A percentile compares a stretch with the other conserved stretches of the same genome.
Conservation (phyloP, 139 green algal species). For the Chlorella vulgaris region DNA sequence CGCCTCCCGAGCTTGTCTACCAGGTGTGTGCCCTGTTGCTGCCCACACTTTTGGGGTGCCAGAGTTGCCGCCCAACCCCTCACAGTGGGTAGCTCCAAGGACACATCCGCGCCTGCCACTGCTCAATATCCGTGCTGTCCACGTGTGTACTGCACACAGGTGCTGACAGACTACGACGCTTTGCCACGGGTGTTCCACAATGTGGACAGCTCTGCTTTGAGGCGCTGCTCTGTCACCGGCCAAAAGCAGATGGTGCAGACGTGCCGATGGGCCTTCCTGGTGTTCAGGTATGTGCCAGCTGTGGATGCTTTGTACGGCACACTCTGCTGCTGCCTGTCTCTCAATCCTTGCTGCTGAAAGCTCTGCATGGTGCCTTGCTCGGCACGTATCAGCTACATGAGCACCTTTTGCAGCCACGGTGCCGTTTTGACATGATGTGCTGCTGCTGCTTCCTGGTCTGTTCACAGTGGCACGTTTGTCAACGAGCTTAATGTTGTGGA, state of each 20-base stretch:
- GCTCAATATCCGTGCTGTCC: background rate
- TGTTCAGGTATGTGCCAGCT: slow-evolving; percentile 36
- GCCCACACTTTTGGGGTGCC: background rate
- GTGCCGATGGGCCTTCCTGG: slow-evolving; percentile 40
- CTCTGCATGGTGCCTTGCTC: too few relatives aligned
- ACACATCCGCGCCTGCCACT: too few relatives aligned
- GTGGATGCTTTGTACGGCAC: background rate
- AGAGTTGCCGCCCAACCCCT: too few relatives aligned
- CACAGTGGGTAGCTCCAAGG: too few relatives aligned
- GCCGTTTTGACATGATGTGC: too few relatives aligned
- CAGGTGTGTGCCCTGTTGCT: background rate
- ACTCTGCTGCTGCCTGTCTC: too few relatives aligned
- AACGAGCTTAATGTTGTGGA: slow-evolving; percentile 37
- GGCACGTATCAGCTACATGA: too few relatives aligned
- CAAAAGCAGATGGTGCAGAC: slow-evolving; percentile 35
- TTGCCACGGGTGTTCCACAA: slow-evolving; percentile 39
- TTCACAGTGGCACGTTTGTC: slow-evolving; percentile 40
- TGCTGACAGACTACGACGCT: slow-evolving; percentile 39
- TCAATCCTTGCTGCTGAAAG: too few relatives aligned
- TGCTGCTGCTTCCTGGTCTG: background rate
- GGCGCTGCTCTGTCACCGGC: background rate
- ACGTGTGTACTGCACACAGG: background rate
- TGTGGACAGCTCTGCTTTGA: slow-evolving; percentile 1
- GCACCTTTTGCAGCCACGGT: too few relatives aligned
- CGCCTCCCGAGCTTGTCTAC: background rate